phyloP scores from a whole-genome alignment of 768 basidiomycete genomes.

The Crepidotus variabilis region DNA sequence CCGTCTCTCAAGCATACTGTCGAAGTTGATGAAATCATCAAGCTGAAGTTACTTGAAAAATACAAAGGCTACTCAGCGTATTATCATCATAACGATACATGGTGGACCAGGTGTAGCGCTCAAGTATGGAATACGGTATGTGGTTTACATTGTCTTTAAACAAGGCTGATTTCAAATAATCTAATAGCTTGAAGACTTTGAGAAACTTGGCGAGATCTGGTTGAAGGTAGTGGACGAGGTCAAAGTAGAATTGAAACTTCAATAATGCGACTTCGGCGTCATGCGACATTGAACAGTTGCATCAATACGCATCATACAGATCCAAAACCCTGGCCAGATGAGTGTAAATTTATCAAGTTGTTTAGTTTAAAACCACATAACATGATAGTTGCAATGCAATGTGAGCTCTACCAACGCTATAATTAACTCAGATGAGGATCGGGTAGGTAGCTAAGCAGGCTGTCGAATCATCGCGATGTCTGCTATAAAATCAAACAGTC shows the following conservation, averaged over 20 bases:
- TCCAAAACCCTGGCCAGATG: no score
- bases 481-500: no score
- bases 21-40: slow-evolving; percentile 22
- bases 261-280: slow-evolving; percentile 1
- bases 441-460: no score
- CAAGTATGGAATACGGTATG: slow-evolving; percentile 45
- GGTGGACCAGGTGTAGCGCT: slow-evolving; percentile 46
- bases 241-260: slow-evolving; percentile 17
- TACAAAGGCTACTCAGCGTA: slow-evolving; percentile 31
- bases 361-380: no score
- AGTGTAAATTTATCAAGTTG: no score
- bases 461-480: no score
- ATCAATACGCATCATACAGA: no score
- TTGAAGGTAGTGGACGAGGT: slow-evolving; percentile 31
- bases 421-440: no score
- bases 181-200: slow-evolving; percentile 37
- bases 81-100: slow-evolving; percentile 34
- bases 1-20: slow-evolving; percentile 14
- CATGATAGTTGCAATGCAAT: no score
- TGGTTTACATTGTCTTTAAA: neutral
- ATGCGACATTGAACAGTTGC: neutral
- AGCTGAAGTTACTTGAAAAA: slow-evolving; percentile 26
- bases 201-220: slow-evolving; percentile 34
- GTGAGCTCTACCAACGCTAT: no score
- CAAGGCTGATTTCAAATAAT: neutral